Base-by-base conservation (phyloP, 768 basidiomycete genomes). In the Naganishia vishniacii region DNA sequence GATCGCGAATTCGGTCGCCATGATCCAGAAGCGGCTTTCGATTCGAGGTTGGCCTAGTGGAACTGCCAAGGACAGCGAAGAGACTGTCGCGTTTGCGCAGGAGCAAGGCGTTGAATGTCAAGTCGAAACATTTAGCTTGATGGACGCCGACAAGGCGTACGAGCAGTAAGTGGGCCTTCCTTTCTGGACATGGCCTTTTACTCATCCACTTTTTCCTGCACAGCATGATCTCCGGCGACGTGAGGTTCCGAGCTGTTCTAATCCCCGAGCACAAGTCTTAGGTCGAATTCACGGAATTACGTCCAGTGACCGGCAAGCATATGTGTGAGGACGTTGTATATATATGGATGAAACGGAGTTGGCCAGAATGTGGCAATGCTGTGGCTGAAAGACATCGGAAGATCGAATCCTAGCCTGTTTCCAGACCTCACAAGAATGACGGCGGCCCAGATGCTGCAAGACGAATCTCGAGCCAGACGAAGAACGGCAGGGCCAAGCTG, bases 41-140 rank as follows among this genome's bases (percentile, higher is more conserved):
- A 45, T 70, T 25, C 69, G 61, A 34, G 69, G 69, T 18, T 70
- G 69, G 69, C 69, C 69, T 28, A 44, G 47, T 11, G 69, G 69
- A 11, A 64, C 62, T 11, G 63, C 65, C 16, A 48, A 44, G 44
- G 69, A 70, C 58, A 53, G 42, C 18, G 64, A 67, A 48, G 66
- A 70, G 25, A 62, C 66, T 15, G 41, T 70, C 49, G 42, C 42
- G 49, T 70, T 70, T 34, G 37, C 66, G 16, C 49, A 63, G 61
- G 26, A 61, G 31, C 26, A 41, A 42, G 69, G 61, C n/a, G 44
- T 70, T 18, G 49, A 64, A 31, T 65, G 64, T 32, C 47, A 59
- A 31, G 51, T 67, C 26, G 61, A 70, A 47, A 61, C 51, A 46
- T 70, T 59, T 58, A 20, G 51, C 6, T 59, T 70, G 16, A 48